These are phyloP conservation scores for Sporothrix pallida DNA, from an alignment of 2,329 filamentous ascomycete genomes.

Conservation along the genomic window DNA sequence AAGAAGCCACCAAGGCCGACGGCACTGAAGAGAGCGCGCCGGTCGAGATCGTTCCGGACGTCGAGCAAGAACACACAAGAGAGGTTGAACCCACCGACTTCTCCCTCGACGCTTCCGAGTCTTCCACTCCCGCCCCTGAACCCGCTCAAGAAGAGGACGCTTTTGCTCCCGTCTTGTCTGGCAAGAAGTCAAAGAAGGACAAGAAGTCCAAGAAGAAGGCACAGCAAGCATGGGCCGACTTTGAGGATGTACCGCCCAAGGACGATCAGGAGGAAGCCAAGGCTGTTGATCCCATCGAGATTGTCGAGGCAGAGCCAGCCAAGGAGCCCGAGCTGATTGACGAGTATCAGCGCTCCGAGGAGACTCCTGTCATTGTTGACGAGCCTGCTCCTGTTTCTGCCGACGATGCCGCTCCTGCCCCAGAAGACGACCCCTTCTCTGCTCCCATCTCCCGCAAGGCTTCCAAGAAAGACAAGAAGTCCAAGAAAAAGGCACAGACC, in stretches of 20 bases:
- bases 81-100: neutral
- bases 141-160: neutral
- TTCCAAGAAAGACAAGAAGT: conserved; percentile 27
- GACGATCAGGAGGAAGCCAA: neutral
- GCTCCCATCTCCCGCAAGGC: neutral
- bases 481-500: conserved; percentile 2
- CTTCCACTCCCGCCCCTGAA: neutral
- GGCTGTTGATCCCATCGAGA: neutral
- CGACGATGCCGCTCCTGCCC: neutral
- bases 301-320: neutral
- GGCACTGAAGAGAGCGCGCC: neutral
- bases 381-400: neutral
- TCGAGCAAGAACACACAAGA: neutral
- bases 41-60: no score
- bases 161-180: neutral
- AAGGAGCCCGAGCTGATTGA: conserved; percentile 12
- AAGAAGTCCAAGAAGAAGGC: conserved; percentile 36
- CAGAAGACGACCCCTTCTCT: neutral
- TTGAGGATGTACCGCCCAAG: neutral
- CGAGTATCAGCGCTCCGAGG: neutral
- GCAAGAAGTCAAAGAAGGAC: conserved; percentile 47
- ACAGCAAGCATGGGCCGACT: conserved; percentile 2
- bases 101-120: neutral
- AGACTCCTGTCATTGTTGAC: neutral
- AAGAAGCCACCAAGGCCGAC: conserved; percentile 1